Evolutionary conservation across 1,284 basidiomycete species (phyloP).

Genomic region (Naganishia cerealis): DNA sequence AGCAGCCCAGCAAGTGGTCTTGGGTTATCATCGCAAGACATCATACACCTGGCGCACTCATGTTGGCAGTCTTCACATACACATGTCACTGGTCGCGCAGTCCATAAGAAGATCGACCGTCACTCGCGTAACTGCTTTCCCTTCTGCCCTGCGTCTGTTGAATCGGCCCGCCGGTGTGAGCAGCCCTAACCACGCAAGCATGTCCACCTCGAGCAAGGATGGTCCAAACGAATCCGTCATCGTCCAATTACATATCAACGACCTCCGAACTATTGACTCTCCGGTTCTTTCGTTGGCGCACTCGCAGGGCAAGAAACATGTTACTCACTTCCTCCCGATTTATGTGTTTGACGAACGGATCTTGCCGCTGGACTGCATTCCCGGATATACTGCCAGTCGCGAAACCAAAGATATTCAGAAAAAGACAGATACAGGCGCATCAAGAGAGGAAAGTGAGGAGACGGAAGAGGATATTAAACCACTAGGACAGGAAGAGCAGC

Average conservation of each 20-base stretch:
- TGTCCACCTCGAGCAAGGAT: slow-evolving; percentile 6
- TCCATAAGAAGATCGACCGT: neutral
- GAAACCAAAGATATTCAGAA: slow-evolving; percentile 22
- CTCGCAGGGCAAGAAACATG: slow-evolving; percentile 36
- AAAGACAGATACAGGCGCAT: slow-evolving; percentile 9
- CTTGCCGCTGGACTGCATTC: slow-evolving; percentile 58
- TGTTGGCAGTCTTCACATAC: neutral
- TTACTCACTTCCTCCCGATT: slow-evolving; percentile 59
- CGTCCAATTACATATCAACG: slow-evolving; percentile 50
- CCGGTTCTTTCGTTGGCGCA: slow-evolving; percentile 56
- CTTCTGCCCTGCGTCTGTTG: neutral
- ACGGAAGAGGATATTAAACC: slow-evolving; percentile 32
- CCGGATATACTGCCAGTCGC: slow-evolving; percentile 46
- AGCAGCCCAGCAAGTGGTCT: neutral
- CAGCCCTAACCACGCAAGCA: neutral
- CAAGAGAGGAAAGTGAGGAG: slow-evolving; percentile 29
- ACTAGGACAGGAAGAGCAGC: slow-evolving; percentile 23
- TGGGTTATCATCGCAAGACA: no score
- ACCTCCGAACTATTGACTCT: slow-evolving; percentile 58
- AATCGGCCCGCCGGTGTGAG: neutral
- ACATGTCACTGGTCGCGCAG: neutral
- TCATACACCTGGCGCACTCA: neutral
- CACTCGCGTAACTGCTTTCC: neutral
- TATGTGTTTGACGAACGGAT: slow-evolving; percentile 60
- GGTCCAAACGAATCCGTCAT: slow-evolving; percentile 28